phyloP scores from a whole-genome alignment of 2,329 filamentous ascomycete genomes.

The Myrmaecium sp. region DNA sequence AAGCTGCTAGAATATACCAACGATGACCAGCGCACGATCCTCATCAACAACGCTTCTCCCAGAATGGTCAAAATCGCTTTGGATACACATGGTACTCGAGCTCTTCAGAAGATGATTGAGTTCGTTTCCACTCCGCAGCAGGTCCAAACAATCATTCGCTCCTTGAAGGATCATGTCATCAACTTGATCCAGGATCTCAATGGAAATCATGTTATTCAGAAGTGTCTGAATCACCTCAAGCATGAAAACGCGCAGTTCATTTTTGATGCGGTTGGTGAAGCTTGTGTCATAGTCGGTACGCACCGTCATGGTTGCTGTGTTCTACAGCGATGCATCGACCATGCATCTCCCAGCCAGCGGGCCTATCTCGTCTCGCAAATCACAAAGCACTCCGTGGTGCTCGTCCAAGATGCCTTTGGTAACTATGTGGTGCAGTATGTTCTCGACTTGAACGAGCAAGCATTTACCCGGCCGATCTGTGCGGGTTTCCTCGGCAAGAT shows the following conservation, averaged over 20 bases:
- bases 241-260: slow-evolving; percentile 84
- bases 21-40: slow-evolving; percentile 80
- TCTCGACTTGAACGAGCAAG: slow-evolving; percentile 71
- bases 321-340: slow-evolving; percentile 93
- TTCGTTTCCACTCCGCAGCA: slow-evolving; percentile 77
- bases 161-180: slow-evolving; percentile 70
- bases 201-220: slow-evolving; percentile 97
- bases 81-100: slow-evolving; percentile 92
- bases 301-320: slow-evolving; percentile 97
- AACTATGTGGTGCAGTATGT: slow-evolving; percentile 99
- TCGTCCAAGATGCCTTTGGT: slow-evolving; percentile 93
- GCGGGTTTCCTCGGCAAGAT: slow-evolving; percentile 60
- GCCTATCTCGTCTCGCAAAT: slow-evolving; percentile 72
- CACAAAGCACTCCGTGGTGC: slow-evolving; percentile 67
- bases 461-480: slow-evolving; percentile 80
- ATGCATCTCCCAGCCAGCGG: slow-evolving; percentile 82
- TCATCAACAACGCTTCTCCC: slow-evolving; percentile 77
- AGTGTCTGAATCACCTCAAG: slow-evolving; percentile 89
- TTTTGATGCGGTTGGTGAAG: slow-evolving; percentile 76
- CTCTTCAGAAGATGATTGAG: slow-evolving; percentile 99
- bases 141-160: slow-evolving; percentile 68
- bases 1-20: slow-evolving; percentile 93
- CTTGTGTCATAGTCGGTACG: slow-evolving; percentile 83
- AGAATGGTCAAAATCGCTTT: slow-evolving; percentile 86
- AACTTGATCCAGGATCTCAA: slow-evolving; percentile 94